These are phyloP conservation scores for Neofusicoccum parvum DNA, from an alignment of 2,329 filamentous ascomycete genomes.

Conservation along the genomic window DNA sequence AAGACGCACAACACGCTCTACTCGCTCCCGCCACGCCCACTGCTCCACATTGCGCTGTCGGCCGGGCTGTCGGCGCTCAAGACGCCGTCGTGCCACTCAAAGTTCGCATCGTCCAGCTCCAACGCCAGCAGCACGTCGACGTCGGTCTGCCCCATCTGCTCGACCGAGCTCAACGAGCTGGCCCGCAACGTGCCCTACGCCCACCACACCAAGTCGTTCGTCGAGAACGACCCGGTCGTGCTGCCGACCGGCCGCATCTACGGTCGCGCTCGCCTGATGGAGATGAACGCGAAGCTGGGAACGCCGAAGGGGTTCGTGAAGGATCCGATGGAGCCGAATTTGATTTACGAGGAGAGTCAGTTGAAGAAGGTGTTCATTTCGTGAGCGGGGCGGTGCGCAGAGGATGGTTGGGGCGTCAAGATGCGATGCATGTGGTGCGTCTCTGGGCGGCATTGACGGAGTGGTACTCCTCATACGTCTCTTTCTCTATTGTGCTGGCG, in stretches of 20 bases:
- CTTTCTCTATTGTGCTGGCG: not conserved
- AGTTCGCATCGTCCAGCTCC: slow-evolving; percentile 58
- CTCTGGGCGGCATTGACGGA: too few species aligned
- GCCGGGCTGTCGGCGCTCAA: slow-evolving; percentile 94
- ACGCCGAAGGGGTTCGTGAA: slow-evolving; percentile 67
- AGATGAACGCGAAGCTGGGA: slow-evolving; percentile 79
- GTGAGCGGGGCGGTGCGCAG: slow-evolving; percentile 39
- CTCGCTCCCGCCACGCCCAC: slow-evolving; percentile 76
- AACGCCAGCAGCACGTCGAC: slow-evolving; percentile 62
- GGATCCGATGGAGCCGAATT: slow-evolving; percentile 69
- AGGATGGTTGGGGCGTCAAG: too few species aligned
- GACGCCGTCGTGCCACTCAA: slow-evolving; percentile 86
- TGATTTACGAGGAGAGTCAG: slow-evolving; percentile 62
- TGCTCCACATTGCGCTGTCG: slow-evolving; percentile 87
- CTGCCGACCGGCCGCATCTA: slow-evolving; percentile 88
- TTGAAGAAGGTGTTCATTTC: slow-evolving; percentile 92
- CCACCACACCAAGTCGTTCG: slow-evolving; percentile 90
- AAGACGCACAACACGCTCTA: slow-evolving; percentile 85
- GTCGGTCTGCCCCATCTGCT: slow-evolving; percentile 92
- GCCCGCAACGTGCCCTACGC: slow-evolving; percentile 89
- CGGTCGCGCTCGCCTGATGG: slow-evolving; percentile 70
- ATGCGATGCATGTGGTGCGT: too few species aligned
- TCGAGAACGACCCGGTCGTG: slow-evolving; percentile 83
- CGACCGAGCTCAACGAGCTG: slow-evolving; percentile 89
- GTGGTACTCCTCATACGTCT: not conserved